Percentiles rank a stretch among this genome's conserved stretches.
These are phyloP conservation scores for Cucumis sativus DNA, from an alignment of 306 rosid species.

Conservation along the genomic window Cucumber_9930_V3 NC_026656.2:14231501-14232000, in stretches of 20 bases:
- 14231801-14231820: background rate
- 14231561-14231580: too few relatives aligned
- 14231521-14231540: too few relatives aligned
- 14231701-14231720: background rate
- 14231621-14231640: too few relatives aligned
- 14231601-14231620: too few relatives aligned
- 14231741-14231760: background rate
- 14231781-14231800: background rate
- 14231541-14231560: too few relatives aligned
- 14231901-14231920: background rate
- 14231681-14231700: background rate
- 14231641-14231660: background rate
- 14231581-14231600: too few relatives aligned
- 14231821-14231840: background rate
- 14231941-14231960: conserved; percentile 3
- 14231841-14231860: background rate
- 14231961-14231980: background rate
- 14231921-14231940: background rate
- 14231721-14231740: background rate
- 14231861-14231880: background rate
- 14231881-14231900: background rate
- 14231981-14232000: background rate
- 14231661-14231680: background rate
- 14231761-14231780: background rate
- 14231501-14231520: too few relatives aligned